Percentiles rank a stretch among this genome's conserved stretches.
Conservation (phyloP, 371 early-diverging fungal species). For the Catenaria anguillulae region DNA sequence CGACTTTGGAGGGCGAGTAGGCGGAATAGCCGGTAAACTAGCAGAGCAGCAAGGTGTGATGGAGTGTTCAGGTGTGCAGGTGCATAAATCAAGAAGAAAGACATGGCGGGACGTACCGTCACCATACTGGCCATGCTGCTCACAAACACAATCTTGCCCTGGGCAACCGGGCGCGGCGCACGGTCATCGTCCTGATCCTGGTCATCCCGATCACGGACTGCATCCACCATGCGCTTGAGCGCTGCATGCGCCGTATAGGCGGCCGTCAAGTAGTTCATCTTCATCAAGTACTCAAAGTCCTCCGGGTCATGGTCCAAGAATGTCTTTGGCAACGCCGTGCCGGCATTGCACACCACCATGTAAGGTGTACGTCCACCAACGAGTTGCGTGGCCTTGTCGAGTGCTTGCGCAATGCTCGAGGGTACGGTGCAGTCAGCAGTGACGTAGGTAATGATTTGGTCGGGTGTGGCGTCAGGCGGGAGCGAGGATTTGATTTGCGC, state of each 20-base stretch:
- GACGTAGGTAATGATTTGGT: neutral
- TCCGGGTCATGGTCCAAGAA: slow-evolving; percentile 51
- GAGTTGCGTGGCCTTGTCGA: too few relatives aligned
- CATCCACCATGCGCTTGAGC: slow-evolving; percentile 38
- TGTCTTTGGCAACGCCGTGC: slow-evolving; percentile 48
- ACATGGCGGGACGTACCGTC: slow-evolving; percentile 17
- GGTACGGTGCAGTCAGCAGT: neutral
- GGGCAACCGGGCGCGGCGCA: slow-evolving; percentile 24
- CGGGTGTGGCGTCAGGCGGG: neutral
- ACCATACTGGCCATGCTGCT: slow-evolving; percentile 59
- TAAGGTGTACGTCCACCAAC: neutral
- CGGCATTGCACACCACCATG: slow-evolving; percentile 10
- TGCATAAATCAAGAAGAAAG: neutral
- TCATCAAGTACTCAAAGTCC: slow-evolving; percentile 43
- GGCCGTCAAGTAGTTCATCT: slow-evolving; percentile 69
- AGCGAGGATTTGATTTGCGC: slow-evolving; percentile 35
- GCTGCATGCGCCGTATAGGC: slow-evolving; percentile 59
- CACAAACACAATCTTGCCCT: slow-evolving; percentile 55
- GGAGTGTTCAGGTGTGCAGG: neutral
- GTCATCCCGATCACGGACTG: too few relatives aligned
- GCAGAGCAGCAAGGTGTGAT: neutral
- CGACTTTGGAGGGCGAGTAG: slow-evolving; percentile 75
- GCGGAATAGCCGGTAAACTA: slow-evolving; percentile 58
- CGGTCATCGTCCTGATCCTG: slow-evolving; percentile 22
- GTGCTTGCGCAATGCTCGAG: too few relatives aligned